Percentiles rank a stretch among this genome's conserved stretches.
Conservation (phyloP, 2,329 filamentous ascomycete species). For the Aureobasidium sp. region DNA sequence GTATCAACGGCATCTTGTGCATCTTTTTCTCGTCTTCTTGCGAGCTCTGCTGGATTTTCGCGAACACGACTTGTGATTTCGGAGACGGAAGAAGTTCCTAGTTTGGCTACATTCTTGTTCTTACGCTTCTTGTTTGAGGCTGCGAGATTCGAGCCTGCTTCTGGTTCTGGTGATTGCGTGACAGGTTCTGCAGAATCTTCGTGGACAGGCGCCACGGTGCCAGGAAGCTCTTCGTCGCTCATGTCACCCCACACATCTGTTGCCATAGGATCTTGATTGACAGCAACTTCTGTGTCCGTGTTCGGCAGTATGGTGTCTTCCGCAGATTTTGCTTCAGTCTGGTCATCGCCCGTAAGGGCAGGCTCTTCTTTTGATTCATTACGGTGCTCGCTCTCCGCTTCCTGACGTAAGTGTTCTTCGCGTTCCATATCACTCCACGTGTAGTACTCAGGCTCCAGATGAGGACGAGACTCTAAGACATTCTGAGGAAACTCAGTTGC, state of each 20-base stretch:
- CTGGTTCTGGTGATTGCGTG: not conserved
- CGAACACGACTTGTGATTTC: slow-evolving; percentile 12
- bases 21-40: slow-evolving; percentile 20
- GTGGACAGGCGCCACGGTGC: not conserved
- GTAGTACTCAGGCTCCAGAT: slow-evolving; percentile 26
- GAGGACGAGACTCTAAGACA: slow-evolving; percentile 15
- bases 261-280: slow-evolving; percentile 10
- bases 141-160: not conserved
- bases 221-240: not conserved
- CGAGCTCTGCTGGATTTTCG: slow-evolving; percentile 19
- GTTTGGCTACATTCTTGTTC: slow-evolving; percentile 20
- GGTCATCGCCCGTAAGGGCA: not conserved
- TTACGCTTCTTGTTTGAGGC: slow-evolving; percentile 23
- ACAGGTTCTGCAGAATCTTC: not conserved
- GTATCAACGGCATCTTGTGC: slow-evolving; percentile 21
- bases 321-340: not conserved
- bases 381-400: not conserved
- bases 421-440: slow-evolving; percentile 29
- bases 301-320: not conserved
- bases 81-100: slow-evolving; percentile 19
- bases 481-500: slow-evolving; percentile 41
- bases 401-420: slow-evolving; percentile 23
- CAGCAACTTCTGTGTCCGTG: not conserved
- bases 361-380: not conserved
- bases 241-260: slow-evolving; percentile 11